phyloP scores from a whole-genome alignment of 179 eudicot species.

The Heliamphora pulchella region DNA sequence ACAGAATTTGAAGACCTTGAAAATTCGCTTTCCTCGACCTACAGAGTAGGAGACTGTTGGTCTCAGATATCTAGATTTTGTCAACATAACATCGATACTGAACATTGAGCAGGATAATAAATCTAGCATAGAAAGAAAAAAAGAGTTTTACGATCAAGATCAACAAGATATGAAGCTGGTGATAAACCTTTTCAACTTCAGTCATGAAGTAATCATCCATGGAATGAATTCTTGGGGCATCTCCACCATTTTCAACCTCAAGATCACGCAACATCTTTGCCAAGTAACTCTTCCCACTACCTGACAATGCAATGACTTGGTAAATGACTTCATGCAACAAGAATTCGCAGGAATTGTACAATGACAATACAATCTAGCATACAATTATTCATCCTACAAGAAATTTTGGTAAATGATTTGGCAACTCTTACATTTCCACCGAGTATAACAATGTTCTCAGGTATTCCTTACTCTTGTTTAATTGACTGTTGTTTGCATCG shows the following conservation, averaged over 20 bases:
- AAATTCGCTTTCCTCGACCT: slow-evolving; percentile 71
- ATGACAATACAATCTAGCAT: too few species aligned
- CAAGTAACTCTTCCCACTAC: slow-evolving; percentile 97
- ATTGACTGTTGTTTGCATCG: too few species aligned
- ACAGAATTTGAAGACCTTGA: slow-evolving; percentile 48
- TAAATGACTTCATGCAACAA: not conserved
- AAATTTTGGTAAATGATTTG: too few species aligned
- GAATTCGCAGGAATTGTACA: too few species aligned
- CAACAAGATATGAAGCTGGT: not conserved
- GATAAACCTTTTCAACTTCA: slow-evolving; percentile 90
- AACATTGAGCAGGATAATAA: not conserved
- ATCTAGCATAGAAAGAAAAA: not conserved
- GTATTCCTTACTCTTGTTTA: too few species aligned
- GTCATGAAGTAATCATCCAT: slow-evolving; percentile 99
- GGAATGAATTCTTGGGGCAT: slow-evolving; percentile 91
- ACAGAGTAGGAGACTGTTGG: slow-evolving; percentile 12
- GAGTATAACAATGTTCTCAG: too few species aligned
- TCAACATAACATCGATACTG: too few species aligned
- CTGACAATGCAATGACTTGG: slow-evolving; percentile 29
- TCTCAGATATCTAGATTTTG: not conserved
- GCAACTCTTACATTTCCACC: too few species aligned
- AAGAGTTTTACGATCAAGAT: not conserved
- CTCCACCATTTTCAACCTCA: slow-evolving; percentile 94
- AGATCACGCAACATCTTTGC: slow-evolving; percentile 88
- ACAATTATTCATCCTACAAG: too few species aligned